These are phyloP conservation scores for Geotrichum citri-aurantii DNA, from an alignment of 1,139 yeast genomes.

Conservation along the genomic window DNA sequence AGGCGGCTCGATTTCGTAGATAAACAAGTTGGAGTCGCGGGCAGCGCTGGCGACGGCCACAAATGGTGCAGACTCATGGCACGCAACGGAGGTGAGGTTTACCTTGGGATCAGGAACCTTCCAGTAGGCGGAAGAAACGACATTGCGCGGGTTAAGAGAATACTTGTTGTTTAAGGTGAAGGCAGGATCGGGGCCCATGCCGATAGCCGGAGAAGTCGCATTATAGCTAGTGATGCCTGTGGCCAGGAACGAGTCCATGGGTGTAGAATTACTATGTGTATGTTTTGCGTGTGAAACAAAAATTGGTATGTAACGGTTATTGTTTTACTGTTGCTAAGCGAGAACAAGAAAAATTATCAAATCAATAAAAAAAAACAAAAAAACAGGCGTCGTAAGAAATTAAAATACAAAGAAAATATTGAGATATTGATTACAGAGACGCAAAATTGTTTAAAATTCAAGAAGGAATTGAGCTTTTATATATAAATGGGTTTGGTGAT, in stretches of 20 bases:
- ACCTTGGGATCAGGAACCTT: constrained; percentile 54
- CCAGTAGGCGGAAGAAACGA: constrained; percentile 47
- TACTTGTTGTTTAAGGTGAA: constrained; percentile 10
- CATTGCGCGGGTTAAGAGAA: constrained; percentile 10
- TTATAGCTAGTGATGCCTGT: not conserved
- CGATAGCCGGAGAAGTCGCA: not conserved
- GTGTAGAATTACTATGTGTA: not conserved
- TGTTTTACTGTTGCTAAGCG: not conserved
- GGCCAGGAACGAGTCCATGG: not conserved
- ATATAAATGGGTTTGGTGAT: not conserved
- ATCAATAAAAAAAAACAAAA: too few species aligned
- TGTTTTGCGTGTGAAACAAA: too few species aligned
- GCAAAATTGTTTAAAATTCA: not conserved
- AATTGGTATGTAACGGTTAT: not conserved
- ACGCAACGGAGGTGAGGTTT: constrained; percentile 54
- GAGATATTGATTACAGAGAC: not conserved
- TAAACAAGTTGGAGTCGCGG: constrained; percentile 50
- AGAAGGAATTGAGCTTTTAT: not conserved
- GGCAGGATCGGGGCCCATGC: constrained; percentile 1
- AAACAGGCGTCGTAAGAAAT: too few species aligned
- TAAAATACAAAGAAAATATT: not conserved
- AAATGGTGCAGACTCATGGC: constrained; percentile 40
- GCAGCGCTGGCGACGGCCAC: constrained; percentile 65
- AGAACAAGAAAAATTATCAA: not conserved
- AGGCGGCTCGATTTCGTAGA: constrained; percentile 51